These are phyloP conservation scores for Thraustochytrium striatum DNA, from an alignment of 352 stramenopile genomes.

Conservation along the genomic window DNA sequence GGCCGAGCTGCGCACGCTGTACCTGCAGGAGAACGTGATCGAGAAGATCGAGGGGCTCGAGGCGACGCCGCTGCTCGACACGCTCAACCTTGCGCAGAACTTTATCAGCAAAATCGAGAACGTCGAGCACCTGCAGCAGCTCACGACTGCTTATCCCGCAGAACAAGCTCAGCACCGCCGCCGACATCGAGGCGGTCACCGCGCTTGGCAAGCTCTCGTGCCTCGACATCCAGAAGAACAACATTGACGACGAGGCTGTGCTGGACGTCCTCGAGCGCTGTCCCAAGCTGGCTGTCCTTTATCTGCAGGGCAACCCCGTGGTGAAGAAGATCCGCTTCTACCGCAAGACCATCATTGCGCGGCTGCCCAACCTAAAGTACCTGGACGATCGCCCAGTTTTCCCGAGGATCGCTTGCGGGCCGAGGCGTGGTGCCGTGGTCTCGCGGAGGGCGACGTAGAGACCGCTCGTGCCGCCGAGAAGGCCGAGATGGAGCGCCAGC, in stretches of 20 bases:
- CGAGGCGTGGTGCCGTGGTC: conserved; percentile 61
- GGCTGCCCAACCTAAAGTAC: conserved; percentile 75
- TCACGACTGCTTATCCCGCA: conserved; percentile 82
- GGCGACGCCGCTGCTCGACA: conserved; percentile 70
- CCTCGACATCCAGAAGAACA: conserved; percentile 87
- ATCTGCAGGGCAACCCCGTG: conserved; percentile 83
- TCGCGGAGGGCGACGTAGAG: conserved; percentile 54
- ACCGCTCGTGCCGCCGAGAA: conserved; percentile 72
- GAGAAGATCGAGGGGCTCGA: conserved; percentile 80
- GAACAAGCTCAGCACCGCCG: conserved; percentile 73
- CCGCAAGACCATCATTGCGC: conserved; percentile 82
- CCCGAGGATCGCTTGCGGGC: conserved; percentile 75
- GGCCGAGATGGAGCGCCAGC: conserved; percentile 71
- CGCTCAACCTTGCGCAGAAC: conserved; percentile 87
- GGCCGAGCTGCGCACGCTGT: conserved; percentile 78
- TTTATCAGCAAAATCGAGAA: conserved; percentile 75
- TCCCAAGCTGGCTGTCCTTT: conserved; percentile 76
- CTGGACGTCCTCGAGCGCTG: conserved; percentile 65
- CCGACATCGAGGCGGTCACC: conserved; percentile 70
- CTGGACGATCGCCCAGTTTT: conserved; percentile 82
- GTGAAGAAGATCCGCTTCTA: conserved; percentile 87
- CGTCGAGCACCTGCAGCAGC: conserved; percentile 65
- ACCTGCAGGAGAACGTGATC: conserved; percentile 91
- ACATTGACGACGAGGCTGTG: conserved; percentile 72
- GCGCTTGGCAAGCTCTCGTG: conserved; percentile 71